Base-by-base conservation (phyloP, 345 rosid genomes). In the Theobroma cacao region DNA sequence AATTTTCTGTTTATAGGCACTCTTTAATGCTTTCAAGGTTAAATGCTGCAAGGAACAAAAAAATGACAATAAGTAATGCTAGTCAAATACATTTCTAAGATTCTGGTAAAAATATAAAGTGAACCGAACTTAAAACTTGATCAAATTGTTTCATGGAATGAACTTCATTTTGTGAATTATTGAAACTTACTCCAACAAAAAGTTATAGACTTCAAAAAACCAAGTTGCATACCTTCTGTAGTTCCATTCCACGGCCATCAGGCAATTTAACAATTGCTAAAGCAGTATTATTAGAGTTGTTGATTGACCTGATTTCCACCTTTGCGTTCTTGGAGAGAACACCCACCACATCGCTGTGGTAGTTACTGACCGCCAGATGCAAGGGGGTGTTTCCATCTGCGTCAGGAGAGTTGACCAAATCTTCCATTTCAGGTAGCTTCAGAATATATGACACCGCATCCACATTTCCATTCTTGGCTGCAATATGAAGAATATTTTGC, bases 301-400 rank as follows among this genome's bases (percentile, higher is more conserved):
- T 72, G 15, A 34, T 24, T 1, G 52, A 50, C 72, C 70, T 52
- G 33, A 78, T 48, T 17, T 78, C 48, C 36, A 72, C 65, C 9
- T 22, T 78, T 5, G 36, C n/a, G 12, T 78, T n/a, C 3, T 14
- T 28, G 0, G 65, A 67, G 40, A 77, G 75, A 22, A 22, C 14
- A 1, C 5, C 7, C 20, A 79, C 77, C 3, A 63, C 65, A 1
- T 38, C 59, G 8, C 45, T 62, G 38, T 78, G 61, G 4, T 18
- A 63, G 55, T 50, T 30, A 0, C 1, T 2, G 1, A 62, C 47
- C 10, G 53, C 68, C 1, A 71, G 15, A 20, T 78, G 76, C 67
- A 78, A 18, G 0, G 80, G 76, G 0, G 76, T 78, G 76, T 68
- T 70, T 24, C 80, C 76, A 7, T 73, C 22, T 7, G 22, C 24